phyloP scores from a whole-genome alignment of 1,284 basidiomycete genomes.

The Rhodotorula mucilaginosa region DNA sequence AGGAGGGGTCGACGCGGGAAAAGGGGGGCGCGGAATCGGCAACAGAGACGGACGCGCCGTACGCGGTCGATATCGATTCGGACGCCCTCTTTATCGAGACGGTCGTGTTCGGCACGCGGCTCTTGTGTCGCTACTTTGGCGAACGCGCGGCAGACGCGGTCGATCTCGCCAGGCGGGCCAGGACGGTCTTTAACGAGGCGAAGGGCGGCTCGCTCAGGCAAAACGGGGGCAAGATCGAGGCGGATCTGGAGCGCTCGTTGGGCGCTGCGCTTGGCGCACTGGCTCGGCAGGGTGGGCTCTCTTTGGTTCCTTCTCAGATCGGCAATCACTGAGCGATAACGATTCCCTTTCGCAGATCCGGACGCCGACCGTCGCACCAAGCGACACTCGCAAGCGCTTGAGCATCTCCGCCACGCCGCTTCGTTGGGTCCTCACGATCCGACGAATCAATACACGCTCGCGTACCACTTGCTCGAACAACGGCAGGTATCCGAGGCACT shows the following conservation, averaged over 20 bases:
- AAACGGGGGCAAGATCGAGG: conserved; percentile 48
- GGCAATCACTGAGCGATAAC: conserved; percentile 2
- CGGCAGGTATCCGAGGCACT: conserved; percentile 69
- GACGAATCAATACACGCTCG: conserved; percentile 70
- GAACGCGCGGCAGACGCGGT: conserved; percentile 42
- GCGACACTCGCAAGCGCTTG: conserved; percentile 62
- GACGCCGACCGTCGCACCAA: conserved; percentile 62
- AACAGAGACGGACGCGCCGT: not conserved
- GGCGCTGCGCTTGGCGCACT: conserved; percentile 64
- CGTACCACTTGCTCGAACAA: conserved; percentile 69
- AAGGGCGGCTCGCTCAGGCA: conserved; percentile 55
- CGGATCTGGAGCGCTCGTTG: conserved; percentile 61
- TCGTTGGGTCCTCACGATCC: conserved; percentile 60
- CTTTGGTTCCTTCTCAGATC: not conserved
- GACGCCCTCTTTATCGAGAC: conserved; percentile 62
- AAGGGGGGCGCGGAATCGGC: conserved; percentile 18
- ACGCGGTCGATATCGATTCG: conserved; percentile 28
- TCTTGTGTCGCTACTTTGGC: conserved; percentile 59
- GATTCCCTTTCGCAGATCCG: conserved; percentile 55
- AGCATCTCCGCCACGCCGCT: conserved; percentile 60
- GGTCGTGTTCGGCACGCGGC: conserved; percentile 67
- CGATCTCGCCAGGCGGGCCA: conserved; percentile 51
- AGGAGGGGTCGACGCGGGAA: conserved; percentile 14
- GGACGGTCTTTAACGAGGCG: conserved; percentile 62
- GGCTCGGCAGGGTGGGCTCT: conserved; percentile 59